These are phyloP conservation scores for Tylopilus rubrobrunneus DNA, from an alignment of 768 basidiomycete species.

Conservation along the genomic window DNA sequence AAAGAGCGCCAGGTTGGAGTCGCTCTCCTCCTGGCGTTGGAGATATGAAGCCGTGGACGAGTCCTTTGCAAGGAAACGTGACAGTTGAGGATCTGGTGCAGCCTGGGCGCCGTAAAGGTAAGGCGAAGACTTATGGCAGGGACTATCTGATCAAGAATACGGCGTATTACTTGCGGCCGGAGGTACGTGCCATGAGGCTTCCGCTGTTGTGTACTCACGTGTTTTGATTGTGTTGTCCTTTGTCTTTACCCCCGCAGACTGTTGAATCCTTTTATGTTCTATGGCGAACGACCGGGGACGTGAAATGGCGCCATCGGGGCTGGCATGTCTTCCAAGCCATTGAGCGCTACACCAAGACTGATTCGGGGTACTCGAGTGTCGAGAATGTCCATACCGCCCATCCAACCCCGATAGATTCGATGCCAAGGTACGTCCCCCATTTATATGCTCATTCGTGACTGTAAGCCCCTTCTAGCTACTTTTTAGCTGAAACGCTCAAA, in stretches of 20 bases:
- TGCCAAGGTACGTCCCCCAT: slow-evolving; percentile 61
- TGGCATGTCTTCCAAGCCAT: slow-evolving; percentile 70
- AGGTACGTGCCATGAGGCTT: slow-evolving; percentile 43
- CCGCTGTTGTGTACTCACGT: neutral
- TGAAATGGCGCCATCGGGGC: slow-evolving; percentile 64
- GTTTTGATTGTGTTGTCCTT: too few species aligned
- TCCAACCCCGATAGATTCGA: slow-evolving; percentile 43
- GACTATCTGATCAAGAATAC: slow-evolving; percentile 51
- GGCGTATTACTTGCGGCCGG: slow-evolving; percentile 62
- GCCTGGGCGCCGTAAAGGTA: neutral
- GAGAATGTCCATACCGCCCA: slow-evolving; percentile 39
- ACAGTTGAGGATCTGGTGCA: neutral
- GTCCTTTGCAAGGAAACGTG: slow-evolving; percentile 1
- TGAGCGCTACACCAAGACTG: slow-evolving; percentile 52
- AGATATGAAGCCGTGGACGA: slow-evolving; percentile 27
- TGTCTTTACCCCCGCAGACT: slow-evolving; percentile 40
- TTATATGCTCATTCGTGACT: neutral
- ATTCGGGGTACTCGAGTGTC: slow-evolving; percentile 59
- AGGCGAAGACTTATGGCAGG: slow-evolving; percentile 23
- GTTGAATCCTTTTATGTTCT: slow-evolving; percentile 69
- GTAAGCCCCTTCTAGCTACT: slow-evolving; percentile 36
- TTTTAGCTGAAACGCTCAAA: slow-evolving; percentile 61
- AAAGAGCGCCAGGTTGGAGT: slow-evolving; percentile 25
- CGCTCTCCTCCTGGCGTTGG: slow-evolving; percentile 49
- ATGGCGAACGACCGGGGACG: slow-evolving; percentile 66